Base-by-base conservation (phyloP, 331 rosid genomes). In the Acacia concinna region DNA sequence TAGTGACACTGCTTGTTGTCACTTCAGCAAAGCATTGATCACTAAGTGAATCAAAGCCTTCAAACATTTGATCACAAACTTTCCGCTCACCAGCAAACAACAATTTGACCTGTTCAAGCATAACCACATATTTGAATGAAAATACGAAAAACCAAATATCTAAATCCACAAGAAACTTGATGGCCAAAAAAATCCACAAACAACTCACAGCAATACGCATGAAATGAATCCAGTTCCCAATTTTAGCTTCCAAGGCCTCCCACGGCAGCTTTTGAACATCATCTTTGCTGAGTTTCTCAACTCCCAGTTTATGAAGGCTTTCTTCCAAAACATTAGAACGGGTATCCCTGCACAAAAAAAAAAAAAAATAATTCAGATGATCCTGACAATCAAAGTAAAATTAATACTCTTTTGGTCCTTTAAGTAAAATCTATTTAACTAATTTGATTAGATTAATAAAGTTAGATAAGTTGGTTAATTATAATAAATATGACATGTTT, bases 241-340 rank as follows among this genome's bases (percentile, higher is more conserved):
- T 96, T 90, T 96, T 96, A 73, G 99, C 99, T 86, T 96, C 99
- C 86, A 96, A 89, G 85, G 90, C 91, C 88, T 96, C 99, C 99
- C 99, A 93, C 64, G 87, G 96, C 87, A 96, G 92, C 89, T 89
- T 96, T 81, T 96, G 99, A 81, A 96, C 99, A 78, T 96, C 99
- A 1, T 96, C 99, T 88, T 96, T 96, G 92, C 93, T 89, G 68
- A 96, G 96, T 85, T 93, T 96, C 83, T 96, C 99, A 77, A 96
- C 99, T 62, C 99, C 99, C 81, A 96, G 87, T 82, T 93, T 96
- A 63, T 83, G 89, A 67, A 96, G 94, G 83, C 99, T 96, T 86
- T 93, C 99, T 88, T 96, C 98, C 84, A 96, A 78, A 78, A 96
- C 99, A 60, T 60, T 81, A 44, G 99, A 91, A 34, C 99, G 98